Evolutionary conservation across 1,139 yeast genomes (phyloP), one percentile per base, ranked within the genome.

Genomic region (Hansenula lynferdii): DNA sequence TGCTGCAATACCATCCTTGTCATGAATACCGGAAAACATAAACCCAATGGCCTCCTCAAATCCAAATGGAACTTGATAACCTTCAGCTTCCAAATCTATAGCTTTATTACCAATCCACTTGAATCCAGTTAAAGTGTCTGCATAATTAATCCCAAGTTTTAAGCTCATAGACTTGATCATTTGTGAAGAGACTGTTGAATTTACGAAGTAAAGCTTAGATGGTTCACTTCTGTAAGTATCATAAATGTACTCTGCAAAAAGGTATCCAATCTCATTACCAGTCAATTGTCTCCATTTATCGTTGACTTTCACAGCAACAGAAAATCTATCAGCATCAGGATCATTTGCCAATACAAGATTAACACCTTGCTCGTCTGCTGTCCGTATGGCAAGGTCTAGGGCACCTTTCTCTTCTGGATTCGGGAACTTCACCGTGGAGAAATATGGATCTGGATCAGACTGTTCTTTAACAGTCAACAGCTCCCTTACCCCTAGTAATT

Each of bases 331-430:
- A 1, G 97, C 98, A 61, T 92, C 97, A 0, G 98, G 97, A 55
- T 92, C 98, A 57, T 83, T 90, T 3, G 97, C 96, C 7, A 92
- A 51, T 3, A 90, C 92, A 31, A 89, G 58, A 6, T 64, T 57
- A 24, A 74, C 58, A 0, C 67, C 71, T 15, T 55, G 47, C 1
- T 51, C 53, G 34, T 69, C 65, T 0, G 67, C 63, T 2, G 64
- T 58, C 14, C 58, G 42, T 23, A 81, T 80, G 0, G 96, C 92
- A 37, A 82, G 55, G 47, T 80, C 84, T 42, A 92, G 66, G 0
- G 97, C 97, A 3, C 97, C 97, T 45, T 78, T 76, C 55, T 92
- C 98, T 60, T 92, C 98, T 0, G 98, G 98, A 53, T 92, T 92
- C 5, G 98, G 98, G 55, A 92, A 92, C 34, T 62, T 64, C 8